Base-by-base conservation (phyloP, 768 basidiomycete species). In the Lentinula sp. region DNA sequence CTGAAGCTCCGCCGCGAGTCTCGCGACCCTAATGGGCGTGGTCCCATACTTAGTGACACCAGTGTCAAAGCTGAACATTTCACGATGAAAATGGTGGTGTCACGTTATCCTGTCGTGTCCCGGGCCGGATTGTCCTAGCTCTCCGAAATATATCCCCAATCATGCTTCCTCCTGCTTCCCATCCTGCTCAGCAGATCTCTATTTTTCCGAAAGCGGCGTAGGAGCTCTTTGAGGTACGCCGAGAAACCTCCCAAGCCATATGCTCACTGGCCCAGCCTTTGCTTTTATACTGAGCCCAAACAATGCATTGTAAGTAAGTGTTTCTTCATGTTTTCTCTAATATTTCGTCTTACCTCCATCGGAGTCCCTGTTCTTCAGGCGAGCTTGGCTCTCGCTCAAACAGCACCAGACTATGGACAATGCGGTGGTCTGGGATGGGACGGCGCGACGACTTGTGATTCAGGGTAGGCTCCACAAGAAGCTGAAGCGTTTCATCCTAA, bases 361-460 rank as follows among this genome's bases (percentile, higher is more conserved):
- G 53, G 53, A 54, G 53, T 54, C 10, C 53, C 35, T 54, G 53
- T 18, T 37, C 36, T 54, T 54, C 53, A 54, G 53, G 35, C 35
- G 2, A 54, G 16, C 20, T 54, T 54, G 20, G 35, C 53, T 6
- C 36, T 54, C 16, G 53, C 53, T 20, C 53, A 54, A n/a, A 54
- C 53, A 39, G 53, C 53, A 4, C 35, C 53, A n/a, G 12, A 36
- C 12, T 54, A 54, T 20, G 53, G 35, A 18, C 73, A 74, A 61
- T 76, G 75, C 61, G 75, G 75, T 37, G 75, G 75, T 8, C 56
- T 65, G 48, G 69, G 67, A 7, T 76, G 74, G 74, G 68, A 68
- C 33, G 76, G 76, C 0, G 42, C 68, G 10, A 74, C 74, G 0
- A 71, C 70, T 43, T 77, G 76, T 51, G 48, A 62, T 39, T 60